A percentile compares a stretch with the other conserved stretches of the same genome.
Evolutionary conservation across 768 basidiomycete genomes (phyloP).

Genomic region (Termitomyces sp.): DNA sequence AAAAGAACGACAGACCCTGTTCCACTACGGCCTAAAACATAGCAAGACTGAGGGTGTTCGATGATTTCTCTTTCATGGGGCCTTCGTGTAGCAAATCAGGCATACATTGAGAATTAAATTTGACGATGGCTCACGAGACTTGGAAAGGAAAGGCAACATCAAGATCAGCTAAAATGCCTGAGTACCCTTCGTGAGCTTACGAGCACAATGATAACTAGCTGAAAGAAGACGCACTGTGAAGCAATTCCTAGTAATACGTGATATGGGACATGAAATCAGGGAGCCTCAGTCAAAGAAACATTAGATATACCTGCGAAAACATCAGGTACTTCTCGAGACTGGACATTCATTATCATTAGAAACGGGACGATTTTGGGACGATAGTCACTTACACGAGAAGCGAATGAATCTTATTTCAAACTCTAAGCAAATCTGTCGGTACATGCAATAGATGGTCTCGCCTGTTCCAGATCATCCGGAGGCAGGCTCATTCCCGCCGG

Average conservation of each 20-base stretch:
- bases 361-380: background rate
- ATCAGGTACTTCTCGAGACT: constrained; percentile 43
- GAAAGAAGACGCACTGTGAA: constrained; percentile 24
- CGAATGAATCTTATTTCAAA: constrained; percentile 40
- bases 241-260: constrained; percentile 19
- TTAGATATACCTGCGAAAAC: constrained; percentile 28
- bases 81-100: background rate
- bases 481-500: constrained; percentile 27
- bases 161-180: constrained; percentile 47
- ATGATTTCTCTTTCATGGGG: constrained; percentile 44
- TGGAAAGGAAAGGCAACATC: constrained; percentile 41
- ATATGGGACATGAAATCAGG: background rate
- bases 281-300: background rate
- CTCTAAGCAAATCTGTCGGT: background rate
- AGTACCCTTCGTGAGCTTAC: background rate
- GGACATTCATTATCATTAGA: background rate
- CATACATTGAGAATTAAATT: background rate
- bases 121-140: constrained; percentile 30
- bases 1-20: constrained; percentile 46
- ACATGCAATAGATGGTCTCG: constrained; percentile 14
- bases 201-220: background rate
- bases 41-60: constrained; percentile 54
- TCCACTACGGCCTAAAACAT: constrained; percentile 66
- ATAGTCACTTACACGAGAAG: constrained; percentile 45
- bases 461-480: constrained; percentile 43